A percentile compares a stretch with the other conserved stretches of the same genome.
These are phyloP conservation scores for Alternaria dauci DNA, from an alignment of 2,329 filamentous ascomycete genomes.

Conservation along the genomic window DNA sequence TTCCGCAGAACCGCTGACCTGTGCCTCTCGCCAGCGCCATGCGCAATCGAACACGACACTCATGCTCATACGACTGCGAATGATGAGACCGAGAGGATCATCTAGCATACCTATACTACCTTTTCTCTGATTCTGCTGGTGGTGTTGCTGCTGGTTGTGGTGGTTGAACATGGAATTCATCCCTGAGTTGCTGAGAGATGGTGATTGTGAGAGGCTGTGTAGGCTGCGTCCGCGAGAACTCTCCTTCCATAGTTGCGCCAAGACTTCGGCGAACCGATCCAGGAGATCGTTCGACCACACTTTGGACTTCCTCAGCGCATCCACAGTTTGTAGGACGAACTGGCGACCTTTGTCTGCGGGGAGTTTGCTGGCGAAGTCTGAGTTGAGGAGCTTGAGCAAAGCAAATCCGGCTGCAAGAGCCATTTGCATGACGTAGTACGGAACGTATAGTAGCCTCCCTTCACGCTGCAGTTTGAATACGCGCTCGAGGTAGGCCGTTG, in stretches of 20 bases:
- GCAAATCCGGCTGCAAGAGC: slow-evolving; percentile 82
- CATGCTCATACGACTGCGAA: slow-evolving; percentile 86
- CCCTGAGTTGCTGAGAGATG: slow-evolving; percentile 43
- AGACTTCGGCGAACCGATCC: slow-evolving; percentile 81
- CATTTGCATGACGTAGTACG: slow-evolving; percentile 85
- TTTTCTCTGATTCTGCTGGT: slow-evolving; percentile 35
- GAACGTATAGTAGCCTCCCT: slow-evolving; percentile 70
- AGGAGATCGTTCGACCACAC: slow-evolving; percentile 81
- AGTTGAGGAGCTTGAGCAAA: slow-evolving; percentile 77
- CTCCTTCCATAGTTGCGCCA: slow-evolving; percentile 85
- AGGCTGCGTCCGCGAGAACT: slow-evolving; percentile 50
- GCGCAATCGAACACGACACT: slow-evolving; percentile 85
- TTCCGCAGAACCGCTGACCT: slow-evolving; percentile 55
- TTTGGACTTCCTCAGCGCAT: slow-evolving; percentile 74
- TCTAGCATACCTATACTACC: slow-evolving; percentile 59
- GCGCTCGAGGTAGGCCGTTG: slow-evolving; percentile 71
- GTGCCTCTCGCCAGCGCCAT: slow-evolving; percentile 82
- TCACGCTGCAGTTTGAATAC: slow-evolving; percentile 63
- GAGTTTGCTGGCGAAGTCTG: slow-evolving; percentile 72
- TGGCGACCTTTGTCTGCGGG: slow-evolving; percentile 71
- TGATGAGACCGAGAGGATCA: slow-evolving; percentile 78
- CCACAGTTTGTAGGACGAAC: slow-evolving; percentile 75
- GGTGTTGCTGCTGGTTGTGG: slow-evolving; percentile 32
- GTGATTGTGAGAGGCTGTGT: slow-evolving; percentile 50
- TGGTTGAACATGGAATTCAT: slow-evolving; percentile 47